Evolutionary conservation across 441 rosid species (phyloP).

Genomic region (Francoa sonchifolia): DNA sequence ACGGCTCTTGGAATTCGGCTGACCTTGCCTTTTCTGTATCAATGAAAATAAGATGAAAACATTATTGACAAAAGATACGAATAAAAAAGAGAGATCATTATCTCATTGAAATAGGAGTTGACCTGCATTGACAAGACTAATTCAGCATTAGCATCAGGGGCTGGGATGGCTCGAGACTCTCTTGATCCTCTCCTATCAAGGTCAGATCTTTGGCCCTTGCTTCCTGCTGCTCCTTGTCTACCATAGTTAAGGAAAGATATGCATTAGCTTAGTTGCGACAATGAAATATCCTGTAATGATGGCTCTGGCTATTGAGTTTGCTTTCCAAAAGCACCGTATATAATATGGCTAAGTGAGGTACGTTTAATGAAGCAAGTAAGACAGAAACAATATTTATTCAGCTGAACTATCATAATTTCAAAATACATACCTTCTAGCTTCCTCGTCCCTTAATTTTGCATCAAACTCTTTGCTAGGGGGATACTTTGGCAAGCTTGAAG

Average conservation of each 20-base stretch:
- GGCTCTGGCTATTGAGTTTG: too few species aligned
- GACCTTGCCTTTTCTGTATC: constrained; percentile 72
- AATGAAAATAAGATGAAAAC: not conserved
- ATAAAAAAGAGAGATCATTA: constrained; percentile 1
- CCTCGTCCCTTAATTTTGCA: constrained; percentile 85
- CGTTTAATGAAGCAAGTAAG: too few species aligned
- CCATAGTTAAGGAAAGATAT: constrained; percentile 9
- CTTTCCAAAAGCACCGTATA: too few species aligned
- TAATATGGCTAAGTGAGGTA: too few species aligned
- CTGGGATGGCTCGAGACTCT: constrained; percentile 86
- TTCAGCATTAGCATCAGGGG: constrained; percentile 98
- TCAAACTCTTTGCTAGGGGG: constrained; percentile 97
- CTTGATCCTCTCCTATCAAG: constrained; percentile 59
- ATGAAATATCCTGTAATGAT: too few species aligned
- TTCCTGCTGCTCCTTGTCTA: constrained; percentile 52
- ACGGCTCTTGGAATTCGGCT: constrained; percentile 63
- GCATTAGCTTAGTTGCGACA: too few species aligned
- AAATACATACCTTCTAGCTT: constrained; percentile 60
- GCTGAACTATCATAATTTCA: not conserved
- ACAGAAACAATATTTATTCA: not conserved
- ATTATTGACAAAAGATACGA: not conserved
- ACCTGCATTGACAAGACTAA: constrained; percentile 82
- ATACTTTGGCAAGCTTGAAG: constrained; percentile 83
- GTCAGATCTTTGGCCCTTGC: constrained; percentile 54
- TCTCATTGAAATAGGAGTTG: constrained; percentile 3